Conservation (phyloP, 306 rosid genomes). For the Cucurbita maxima region DNA sequence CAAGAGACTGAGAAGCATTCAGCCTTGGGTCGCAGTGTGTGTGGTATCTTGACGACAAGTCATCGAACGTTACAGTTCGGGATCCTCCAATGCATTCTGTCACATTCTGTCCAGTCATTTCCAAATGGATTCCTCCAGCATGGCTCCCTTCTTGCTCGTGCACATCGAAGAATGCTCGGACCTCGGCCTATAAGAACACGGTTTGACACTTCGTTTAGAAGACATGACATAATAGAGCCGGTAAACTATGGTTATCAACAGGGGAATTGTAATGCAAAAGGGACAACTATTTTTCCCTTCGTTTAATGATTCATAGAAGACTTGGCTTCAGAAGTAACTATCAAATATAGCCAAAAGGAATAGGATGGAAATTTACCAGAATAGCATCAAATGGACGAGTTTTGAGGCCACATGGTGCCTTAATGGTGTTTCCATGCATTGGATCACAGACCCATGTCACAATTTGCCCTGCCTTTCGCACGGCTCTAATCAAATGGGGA, state of each 20-base stretch:
- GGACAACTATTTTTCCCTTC: background rate
- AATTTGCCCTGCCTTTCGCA: slow-evolving; percentile 56
- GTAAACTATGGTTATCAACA: background rate
- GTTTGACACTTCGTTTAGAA: background rate
- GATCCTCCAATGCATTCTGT: slow-evolving; percentile 81
- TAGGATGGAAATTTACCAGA: slow-evolving; percentile 24
- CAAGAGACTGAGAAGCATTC: slow-evolving; percentile 70
- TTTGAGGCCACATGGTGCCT: slow-evolving; percentile 68
- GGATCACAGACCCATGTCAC: slow-evolving; percentile 79
- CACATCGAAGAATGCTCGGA: slow-evolving; percentile 66
- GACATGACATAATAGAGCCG: background rate
- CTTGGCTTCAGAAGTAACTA: background rate
- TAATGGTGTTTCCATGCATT: slow-evolving; percentile 66
- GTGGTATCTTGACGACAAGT: slow-evolving; percentile 63
- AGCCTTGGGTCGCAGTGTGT: slow-evolving; percentile 70
- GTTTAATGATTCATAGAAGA: background rate
- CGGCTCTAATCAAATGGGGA: slow-evolving; percentile 66
- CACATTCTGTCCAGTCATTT: slow-evolving; percentile 73
- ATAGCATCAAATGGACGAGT: slow-evolving; percentile 67
- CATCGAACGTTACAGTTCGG: slow-evolving; percentile 52
- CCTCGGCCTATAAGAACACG: slow-evolving; percentile 37
- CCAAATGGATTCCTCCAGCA: slow-evolving; percentile 61
- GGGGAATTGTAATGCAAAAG: background rate
- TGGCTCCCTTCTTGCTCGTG: slow-evolving; percentile 80
- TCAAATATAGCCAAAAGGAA: background rate